These are phyloP conservation scores for Stephania cephalantha DNA, from an alignment of 164 flowering plant species.

Conservation along the genomic window DNA sequence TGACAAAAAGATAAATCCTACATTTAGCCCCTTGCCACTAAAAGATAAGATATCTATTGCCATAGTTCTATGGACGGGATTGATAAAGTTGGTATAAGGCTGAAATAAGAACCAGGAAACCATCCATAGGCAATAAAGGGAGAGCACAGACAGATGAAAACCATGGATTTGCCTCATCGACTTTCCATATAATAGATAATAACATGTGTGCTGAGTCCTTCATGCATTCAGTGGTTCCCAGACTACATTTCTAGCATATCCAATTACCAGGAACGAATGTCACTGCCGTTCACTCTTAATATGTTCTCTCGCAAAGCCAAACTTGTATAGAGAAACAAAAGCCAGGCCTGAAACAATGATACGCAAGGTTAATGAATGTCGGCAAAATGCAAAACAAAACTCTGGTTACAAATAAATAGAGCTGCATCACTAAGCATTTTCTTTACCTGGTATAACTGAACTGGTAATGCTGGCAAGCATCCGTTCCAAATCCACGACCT, in stretches of 20 bases:
- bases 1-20: not conserved
- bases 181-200: not conserved
- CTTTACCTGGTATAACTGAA: constrained; percentile 87
- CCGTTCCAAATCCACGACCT: constrained; percentile 78
- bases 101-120: not conserved
- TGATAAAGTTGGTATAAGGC: not conserved
- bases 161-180: not conserved
- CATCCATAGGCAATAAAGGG: not conserved
- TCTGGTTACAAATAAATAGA: constrained; percentile 4
- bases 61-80: not conserved
- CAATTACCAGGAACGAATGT: constrained; percentile 89
- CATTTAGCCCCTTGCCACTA: not conserved
- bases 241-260: not conserved
- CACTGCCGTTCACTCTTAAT: constrained; percentile 88
- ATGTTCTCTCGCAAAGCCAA: constrained; percentile 94
- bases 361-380: not conserved
- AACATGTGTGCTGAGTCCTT: not conserved
- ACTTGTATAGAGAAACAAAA: constrained; percentile 80
- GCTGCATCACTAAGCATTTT: not conserved
- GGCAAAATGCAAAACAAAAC: not conserved
- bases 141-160: not conserved
- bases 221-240: not conserved
- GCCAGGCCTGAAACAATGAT: constrained; percentile 66
- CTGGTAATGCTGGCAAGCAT: constrained; percentile 91
- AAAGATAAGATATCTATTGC: not conserved